These are phyloP conservation scores for Cystoderma amianthinum DNA, from an alignment of 768 basidiomycete genomes.

Conservation along the genomic window DNA sequence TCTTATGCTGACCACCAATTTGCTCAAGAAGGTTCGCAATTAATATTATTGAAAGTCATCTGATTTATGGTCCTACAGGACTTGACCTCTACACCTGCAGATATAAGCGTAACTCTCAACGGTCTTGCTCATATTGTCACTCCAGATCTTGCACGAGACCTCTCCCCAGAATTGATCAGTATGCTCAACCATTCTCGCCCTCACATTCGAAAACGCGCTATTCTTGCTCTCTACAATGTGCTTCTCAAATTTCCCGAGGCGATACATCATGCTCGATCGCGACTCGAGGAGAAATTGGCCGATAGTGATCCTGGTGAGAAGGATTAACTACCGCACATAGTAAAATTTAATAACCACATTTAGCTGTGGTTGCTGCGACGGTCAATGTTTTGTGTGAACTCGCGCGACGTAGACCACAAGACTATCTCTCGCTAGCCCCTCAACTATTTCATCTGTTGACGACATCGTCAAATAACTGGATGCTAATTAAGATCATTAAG, in stretches of 20 bases:
- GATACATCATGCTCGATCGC: constrained; percentile 51
- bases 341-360: no score
- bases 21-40: constrained; percentile 78
- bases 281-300: constrained; percentile 75
- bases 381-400: constrained; percentile 95
- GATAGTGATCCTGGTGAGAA: constrained; percentile 67
- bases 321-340: no score
- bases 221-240: constrained; percentile 77
- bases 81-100: constrained; percentile 67
- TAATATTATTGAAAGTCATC: constrained; percentile 12
- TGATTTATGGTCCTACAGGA: constrained; percentile 44
- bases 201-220: constrained; percentile 84
- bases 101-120: constrained; percentile 70
- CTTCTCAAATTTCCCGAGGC: constrained; percentile 81
- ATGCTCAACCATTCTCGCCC: constrained; percentile 89
- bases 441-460: constrained; percentile 90
- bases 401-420: constrained; percentile 68
- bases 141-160: constrained; percentile 84
- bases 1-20: constrained; percentile 93
- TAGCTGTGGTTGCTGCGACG: constrained; percentile 90
- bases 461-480: constrained; percentile 97
- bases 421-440: constrained; percentile 84
- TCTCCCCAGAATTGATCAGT: constrained; percentile 75
- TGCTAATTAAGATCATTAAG: constrained; percentile 98
- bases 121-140: constrained; percentile 84